Evolutionary conservation across 331 rosid species (phyloP), one percentile per base, ranked within the genome.

Genomic region (Acacia concinna): DNA sequence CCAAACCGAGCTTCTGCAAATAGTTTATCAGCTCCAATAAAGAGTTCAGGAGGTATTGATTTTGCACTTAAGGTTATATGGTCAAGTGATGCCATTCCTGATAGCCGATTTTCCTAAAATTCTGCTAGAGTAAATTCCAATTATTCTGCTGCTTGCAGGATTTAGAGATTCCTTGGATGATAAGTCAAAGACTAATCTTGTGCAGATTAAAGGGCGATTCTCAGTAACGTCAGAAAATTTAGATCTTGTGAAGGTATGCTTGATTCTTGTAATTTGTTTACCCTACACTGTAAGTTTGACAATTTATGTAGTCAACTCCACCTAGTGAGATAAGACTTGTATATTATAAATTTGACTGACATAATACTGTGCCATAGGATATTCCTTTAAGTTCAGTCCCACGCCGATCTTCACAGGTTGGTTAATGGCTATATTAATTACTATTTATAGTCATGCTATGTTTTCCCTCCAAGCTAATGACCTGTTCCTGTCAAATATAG

Each of bases 1-100:
- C 99, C 99, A 68, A 96, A 90, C 81, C 91, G 97, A 80, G 99
- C 99, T 83, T 96, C 99, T 0, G 98, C 99, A 83, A 96, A 96
- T 88, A 96, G 99, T 90, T 91, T 96, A 77, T 96, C 99, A 11
- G 99, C 99, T 71, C 99, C 99, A 49, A 93, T 96, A 84, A 96
- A 93, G 79, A 88, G 93, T 84, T 91, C 99, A 77, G 99, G 97
- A 87, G 99, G 99, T 96, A 91, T 78, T 81, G 72, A 68, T 77
- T 23, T 68, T 71, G 35, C 68, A 60, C 31, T 18, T 49, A 54
- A 31, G 44, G 79, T 49, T 75, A 34, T 77, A 10, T 68, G 66
- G 25, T 72, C 74, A 15, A 75, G 71, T 57, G 82, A 51, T 79
- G n/a, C 71, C 43, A 67, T 71, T 40, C 68, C 57, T 49, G 8